A percentile compares a stretch with the other conserved stretches of the same genome.
Conservation (phyloP, 768 basidiomycete species). For the Leccinum uliginosum region DNA sequence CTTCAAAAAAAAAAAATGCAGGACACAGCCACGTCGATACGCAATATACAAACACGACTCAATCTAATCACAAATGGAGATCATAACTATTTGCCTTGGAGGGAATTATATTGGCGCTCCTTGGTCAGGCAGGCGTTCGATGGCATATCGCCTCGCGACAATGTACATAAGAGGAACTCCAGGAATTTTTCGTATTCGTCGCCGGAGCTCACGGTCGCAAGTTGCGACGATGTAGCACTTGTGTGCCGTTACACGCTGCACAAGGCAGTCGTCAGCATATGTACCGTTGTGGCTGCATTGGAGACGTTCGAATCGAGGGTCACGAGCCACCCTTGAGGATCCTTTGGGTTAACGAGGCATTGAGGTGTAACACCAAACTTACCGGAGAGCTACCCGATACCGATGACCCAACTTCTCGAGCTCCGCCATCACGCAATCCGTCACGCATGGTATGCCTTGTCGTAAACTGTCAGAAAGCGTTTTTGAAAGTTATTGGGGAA, state of each 20-base stretch:
- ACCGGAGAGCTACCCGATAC: constrained; percentile 93
- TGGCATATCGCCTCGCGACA: constrained; percentile 85
- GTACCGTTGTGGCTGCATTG: constrained; percentile 90
- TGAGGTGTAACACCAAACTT: constrained; percentile 24
- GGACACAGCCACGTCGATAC: neutral
- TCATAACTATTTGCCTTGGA: neutral
- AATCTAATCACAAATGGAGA: neutral
- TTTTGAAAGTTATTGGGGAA: constrained; percentile 16
- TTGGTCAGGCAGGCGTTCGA: constrained; percentile 93
- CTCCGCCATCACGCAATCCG: constrained; percentile 98
- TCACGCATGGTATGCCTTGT: constrained; percentile 96
- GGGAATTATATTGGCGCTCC: constrained; percentile 60
- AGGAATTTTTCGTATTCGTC: constrained; percentile 87
- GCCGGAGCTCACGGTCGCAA: constrained; percentile 90
- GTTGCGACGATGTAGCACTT: constrained; percentile 98
- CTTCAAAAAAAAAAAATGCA: too few species aligned
- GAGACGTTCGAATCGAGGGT: constrained; percentile 94
- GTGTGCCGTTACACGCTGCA: constrained; percentile 91
- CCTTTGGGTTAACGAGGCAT: constrained; percentile 3
- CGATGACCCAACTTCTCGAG: constrained; percentile 95
- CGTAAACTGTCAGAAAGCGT: constrained; percentile 4
- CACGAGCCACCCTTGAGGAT: constrained; percentile 83
- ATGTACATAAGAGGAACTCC: constrained; percentile 98
- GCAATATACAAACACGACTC: neutral
- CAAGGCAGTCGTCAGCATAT: constrained; percentile 99